Evolutionary conservation across 345 rosid species (phyloP).

Genomic region (Rhodamnia argentea): DNA sequence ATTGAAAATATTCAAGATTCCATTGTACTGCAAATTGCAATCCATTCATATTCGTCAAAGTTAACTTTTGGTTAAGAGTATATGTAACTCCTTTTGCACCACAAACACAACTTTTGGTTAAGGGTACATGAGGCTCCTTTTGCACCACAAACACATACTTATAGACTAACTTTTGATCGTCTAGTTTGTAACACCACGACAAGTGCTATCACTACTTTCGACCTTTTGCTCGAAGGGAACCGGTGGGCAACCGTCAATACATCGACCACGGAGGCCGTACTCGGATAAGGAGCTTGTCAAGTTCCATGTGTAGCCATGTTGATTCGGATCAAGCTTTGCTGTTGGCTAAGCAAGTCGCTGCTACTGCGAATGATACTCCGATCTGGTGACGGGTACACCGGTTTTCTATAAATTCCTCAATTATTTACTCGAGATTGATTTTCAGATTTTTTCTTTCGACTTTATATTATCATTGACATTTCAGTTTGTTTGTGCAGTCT

Average conservation of each 20-base stretch:
- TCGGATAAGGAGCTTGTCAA: slow-evolving; percentile 7
- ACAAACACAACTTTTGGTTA: too few species aligned
- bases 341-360: background rate
- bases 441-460: background rate
- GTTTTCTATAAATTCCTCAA: background rate
- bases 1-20: too few species aligned
- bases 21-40: too few species aligned
- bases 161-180: too few species aligned
- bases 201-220: too few species aligned
- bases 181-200: too few species aligned
- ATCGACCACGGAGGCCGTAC: background rate
- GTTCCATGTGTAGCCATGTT: slow-evolving; percentile 1
- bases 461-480: background rate
- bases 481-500: background rate
- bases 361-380: background rate
- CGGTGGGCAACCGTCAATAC: slow-evolving; percentile 7
- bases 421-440: background rate
- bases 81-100: too few species aligned
- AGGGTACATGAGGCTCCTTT: too few species aligned
- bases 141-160: too few species aligned
- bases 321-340: slow-evolving; percentile 2
- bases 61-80: too few species aligned
- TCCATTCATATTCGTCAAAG: too few species aligned
- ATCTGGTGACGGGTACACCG: background rate
- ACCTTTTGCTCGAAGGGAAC: slow-evolving; percentile 13